Base-by-base conservation (phyloP, 306 rosid species). In the Acacia melanoxylon region DNA sequence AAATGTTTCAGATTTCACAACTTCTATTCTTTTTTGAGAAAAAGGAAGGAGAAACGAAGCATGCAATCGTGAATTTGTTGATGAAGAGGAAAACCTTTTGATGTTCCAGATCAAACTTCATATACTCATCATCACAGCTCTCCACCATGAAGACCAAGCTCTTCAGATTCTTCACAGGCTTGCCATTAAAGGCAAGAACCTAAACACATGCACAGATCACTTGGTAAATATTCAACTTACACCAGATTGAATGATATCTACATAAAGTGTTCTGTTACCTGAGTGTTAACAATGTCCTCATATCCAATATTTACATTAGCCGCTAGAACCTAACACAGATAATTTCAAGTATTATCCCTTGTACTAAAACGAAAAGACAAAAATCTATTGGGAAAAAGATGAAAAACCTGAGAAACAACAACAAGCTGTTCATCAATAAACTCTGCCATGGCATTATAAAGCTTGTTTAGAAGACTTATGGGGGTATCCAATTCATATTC, bases 231-330 rank as follows among this genome's bases (percentile, higher is more conserved):
- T 41, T 75, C 33, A 40, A 22, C 10, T 22, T 46, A 77, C 46
- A 75, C 20, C 25, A 56, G 12, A 25, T 24, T 29, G 3, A 68
- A 40, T 66, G 46, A 41, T 40, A 75, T 69, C 31, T 10, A 29
- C 2, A 44, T 24, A 22, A 20, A 22, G 54, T 29, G 73, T 78
- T 74, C 14, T 31, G 80, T 82, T 41, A 94, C 98, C 95, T 92
- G 98, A 69, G 94, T 92, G 88, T 94, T 94, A 46, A 94, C 97
- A 17, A 94, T 88, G 66, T 92, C 95, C 80, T 94, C 98, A 56
- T 94, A 94, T 56, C 98, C 98, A 42, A 94, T 91, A 85, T 94
- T 92, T 80, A 94, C 91, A 85, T 94, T 95, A 74, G 97, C 93
- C 76, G 91, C 98, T 20, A 94, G 94, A 83, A 94, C 97, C 98